These are phyloP conservation scores for Solanum pimpinellifolium DNA, from an alignment of 257 asterid species.

Conservation along the genomic window DNA sequence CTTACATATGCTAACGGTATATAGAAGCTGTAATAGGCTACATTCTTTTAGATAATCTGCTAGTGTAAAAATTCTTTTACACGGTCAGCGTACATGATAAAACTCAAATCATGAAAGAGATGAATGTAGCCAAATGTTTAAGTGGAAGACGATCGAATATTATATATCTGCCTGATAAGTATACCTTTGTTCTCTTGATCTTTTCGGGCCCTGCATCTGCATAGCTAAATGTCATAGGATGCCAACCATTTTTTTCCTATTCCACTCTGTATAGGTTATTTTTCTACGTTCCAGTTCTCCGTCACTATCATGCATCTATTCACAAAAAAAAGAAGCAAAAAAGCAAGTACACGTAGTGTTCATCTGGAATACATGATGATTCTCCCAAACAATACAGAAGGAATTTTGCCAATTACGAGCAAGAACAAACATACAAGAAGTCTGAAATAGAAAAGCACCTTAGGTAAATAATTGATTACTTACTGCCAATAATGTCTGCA, in stretches of 20 bases:
- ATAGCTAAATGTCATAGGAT: conserved; percentile 60
- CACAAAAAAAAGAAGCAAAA: not conserved
- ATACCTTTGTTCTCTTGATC: conserved; percentile 62
- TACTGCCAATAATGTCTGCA: conserved; percentile 82
- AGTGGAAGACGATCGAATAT: not conserved
- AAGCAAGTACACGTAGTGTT: not conserved
- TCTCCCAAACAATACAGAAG: not conserved
- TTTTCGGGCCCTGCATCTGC: conserved; percentile 58
- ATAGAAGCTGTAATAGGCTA: too few relatives aligned
- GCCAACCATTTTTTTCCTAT: conserved; percentile 71
- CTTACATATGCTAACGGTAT: not conserved
- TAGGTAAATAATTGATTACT: conserved; percentile 5
- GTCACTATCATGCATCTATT: conserved; percentile 65
- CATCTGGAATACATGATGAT: not conserved
- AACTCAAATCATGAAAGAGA: not conserved
- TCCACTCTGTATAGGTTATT: conserved; percentile 79
- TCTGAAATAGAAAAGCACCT: not conserved
- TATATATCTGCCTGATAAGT: not conserved
- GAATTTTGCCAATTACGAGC: not conserved
- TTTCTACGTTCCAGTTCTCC: conserved; percentile 78
- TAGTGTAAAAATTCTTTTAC: too few relatives aligned
- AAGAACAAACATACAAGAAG: not conserved
- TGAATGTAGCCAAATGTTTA: not conserved
- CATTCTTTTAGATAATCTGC: too few relatives aligned
- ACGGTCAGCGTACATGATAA: too few relatives aligned